Percentiles rank a stretch among this genome's conserved stretches.
Evolutionary conservation across 78 protist species (phyloP).

Genomic region (Cyanophora paradoxa): DNA sequence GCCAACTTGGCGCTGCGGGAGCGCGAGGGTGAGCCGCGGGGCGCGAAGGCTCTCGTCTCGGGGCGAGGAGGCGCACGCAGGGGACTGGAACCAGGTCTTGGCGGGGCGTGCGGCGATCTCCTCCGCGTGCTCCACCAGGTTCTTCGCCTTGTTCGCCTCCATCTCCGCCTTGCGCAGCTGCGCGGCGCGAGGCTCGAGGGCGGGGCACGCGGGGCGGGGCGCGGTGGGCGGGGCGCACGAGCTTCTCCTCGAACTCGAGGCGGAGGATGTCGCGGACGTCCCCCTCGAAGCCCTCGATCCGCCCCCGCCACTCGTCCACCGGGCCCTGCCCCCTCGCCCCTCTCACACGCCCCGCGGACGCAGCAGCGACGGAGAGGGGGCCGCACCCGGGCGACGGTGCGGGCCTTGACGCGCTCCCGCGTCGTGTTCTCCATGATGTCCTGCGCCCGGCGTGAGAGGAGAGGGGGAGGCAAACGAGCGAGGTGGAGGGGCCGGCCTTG

Average conservation of each 20-base stretch:
- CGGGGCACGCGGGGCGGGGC: neutral
- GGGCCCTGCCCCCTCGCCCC: neutral
- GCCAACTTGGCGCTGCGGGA: too few relatives aligned
- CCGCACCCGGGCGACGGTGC: neutral
- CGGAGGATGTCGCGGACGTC: neutral
- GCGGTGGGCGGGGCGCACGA: too few relatives aligned
- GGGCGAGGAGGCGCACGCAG: too few relatives aligned
- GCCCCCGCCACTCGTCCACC: neutral
- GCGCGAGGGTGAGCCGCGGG: too few relatives aligned
- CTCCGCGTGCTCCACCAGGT: slow-evolving; percentile 33
- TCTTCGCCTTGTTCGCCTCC: slow-evolving; percentile 25
- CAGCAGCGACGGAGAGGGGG: neutral
- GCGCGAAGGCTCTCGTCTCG: too few relatives aligned
- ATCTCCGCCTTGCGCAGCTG: slow-evolving; percentile 23
- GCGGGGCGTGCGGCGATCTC: slow-evolving; percentile 24
- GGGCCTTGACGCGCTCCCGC: neutral
- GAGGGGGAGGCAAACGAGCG: too few relatives aligned
- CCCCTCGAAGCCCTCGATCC: slow-evolving; percentile 8
- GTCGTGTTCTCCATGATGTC: slow-evolving; percentile 18
- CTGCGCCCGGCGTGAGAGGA: too few relatives aligned
- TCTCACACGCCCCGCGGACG: too few relatives aligned
- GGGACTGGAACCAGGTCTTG: slow-evolving; percentile 46
- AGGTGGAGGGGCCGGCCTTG: neutral
- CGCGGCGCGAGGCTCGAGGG: neutral
- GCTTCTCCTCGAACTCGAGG: neutral